phyloP scores from a whole-genome alignment of 2,329 filamentous ascomycete genomes.

The Sphaerostilbella broomeana region DNA sequence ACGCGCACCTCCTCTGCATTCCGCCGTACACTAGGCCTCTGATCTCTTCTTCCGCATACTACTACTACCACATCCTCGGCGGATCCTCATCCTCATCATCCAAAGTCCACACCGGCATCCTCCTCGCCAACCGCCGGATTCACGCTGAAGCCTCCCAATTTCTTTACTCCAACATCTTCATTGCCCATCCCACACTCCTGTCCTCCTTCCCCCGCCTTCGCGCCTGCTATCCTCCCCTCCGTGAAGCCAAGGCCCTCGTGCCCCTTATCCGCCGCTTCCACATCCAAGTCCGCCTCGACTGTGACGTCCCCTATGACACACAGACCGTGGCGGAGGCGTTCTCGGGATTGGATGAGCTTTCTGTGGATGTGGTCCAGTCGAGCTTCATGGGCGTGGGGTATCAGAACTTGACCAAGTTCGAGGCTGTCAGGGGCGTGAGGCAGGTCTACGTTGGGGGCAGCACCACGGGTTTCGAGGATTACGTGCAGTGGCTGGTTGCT shows the following conservation, averaged over 20 bases:
- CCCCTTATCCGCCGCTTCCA: constrained; percentile 33
- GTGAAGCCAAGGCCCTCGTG: constrained; percentile 21
- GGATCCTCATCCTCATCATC: not conserved
- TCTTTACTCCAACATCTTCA: constrained; percentile 41
- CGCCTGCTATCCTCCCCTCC: constrained; percentile 26
- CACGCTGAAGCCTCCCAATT: constrained; percentile 35
- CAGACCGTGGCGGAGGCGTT: constrained; percentile 28
- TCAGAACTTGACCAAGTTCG: constrained; percentile 34
- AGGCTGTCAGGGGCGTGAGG: constrained; percentile 36
- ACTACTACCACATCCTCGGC: constrained; percentile 18
- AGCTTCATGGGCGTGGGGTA: constrained; percentile 33
- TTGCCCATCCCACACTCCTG: constrained; percentile 35
- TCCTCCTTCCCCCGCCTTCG: constrained; percentile 35
- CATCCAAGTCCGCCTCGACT: constrained; percentile 36
- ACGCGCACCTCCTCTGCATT: constrained; percentile 35
- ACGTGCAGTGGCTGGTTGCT: constrained; percentile 34
- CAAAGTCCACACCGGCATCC: constrained; percentile 34
- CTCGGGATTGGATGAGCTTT: constrained; percentile 32
- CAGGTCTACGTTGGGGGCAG: constrained; percentile 31
- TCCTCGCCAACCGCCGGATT: constrained; percentile 34
- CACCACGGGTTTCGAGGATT: constrained; percentile 36
- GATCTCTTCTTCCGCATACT: too few relatives aligned
- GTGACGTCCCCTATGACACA: constrained; percentile 28
- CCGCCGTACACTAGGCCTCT: constrained; percentile 21
- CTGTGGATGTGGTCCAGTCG: constrained; percentile 34